These are phyloP conservation scores for Ceratobasidium sp. DNA, from an alignment of 1,284 basidiomycete species.

Conservation along the genomic window DNA sequence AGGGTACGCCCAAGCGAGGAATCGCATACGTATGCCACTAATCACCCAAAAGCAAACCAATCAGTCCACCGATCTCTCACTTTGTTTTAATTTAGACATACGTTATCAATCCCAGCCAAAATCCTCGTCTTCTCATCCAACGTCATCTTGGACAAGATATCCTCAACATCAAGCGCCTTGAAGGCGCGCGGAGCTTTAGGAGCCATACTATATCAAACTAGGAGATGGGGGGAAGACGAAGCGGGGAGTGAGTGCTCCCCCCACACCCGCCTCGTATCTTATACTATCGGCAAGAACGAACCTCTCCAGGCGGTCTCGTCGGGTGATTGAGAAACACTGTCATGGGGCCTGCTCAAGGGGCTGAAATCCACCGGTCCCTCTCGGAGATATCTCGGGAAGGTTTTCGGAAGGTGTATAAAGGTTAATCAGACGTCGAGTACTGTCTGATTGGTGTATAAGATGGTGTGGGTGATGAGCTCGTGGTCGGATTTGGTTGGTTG, in stretches of 20 bases:
- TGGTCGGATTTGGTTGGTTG: not conserved
- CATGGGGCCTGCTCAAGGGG: slow-evolving; percentile 18
- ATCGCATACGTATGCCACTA: slow-evolving; percentile 44
- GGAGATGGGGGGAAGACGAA: not conserved
- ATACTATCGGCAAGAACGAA: not conserved
- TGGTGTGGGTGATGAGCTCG: no score
- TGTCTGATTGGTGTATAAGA: no score
- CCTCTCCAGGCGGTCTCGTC: not conserved
- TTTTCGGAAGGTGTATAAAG: not conserved
- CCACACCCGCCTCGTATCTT: not conserved
- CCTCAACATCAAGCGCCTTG: slow-evolving; percentile 42
- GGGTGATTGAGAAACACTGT: slow-evolving; percentile 33
- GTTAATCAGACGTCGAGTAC: no score
- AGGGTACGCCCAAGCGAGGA: slow-evolving; percentile 35
- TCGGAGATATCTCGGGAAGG: slow-evolving; percentile 37
- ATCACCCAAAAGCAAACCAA: not conserved
- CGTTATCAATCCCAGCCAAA: slow-evolving; percentile 45
- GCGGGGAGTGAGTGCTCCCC: no score
- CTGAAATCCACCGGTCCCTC: not conserved
- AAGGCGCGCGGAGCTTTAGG: slow-evolving; percentile 39
- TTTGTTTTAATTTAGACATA: slow-evolving; percentile 10
- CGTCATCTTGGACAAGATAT: slow-evolving; percentile 44
- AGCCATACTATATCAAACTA: not conserved
- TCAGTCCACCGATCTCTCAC: not conserved
- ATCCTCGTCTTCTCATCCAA: slow-evolving; percentile 45